Evolutionary conservation across 1,139 yeast species (phyloP), one percentile per base, ranked within the genome.

Genomic region (Hemisphaericaspora xylanilytica): DNA sequence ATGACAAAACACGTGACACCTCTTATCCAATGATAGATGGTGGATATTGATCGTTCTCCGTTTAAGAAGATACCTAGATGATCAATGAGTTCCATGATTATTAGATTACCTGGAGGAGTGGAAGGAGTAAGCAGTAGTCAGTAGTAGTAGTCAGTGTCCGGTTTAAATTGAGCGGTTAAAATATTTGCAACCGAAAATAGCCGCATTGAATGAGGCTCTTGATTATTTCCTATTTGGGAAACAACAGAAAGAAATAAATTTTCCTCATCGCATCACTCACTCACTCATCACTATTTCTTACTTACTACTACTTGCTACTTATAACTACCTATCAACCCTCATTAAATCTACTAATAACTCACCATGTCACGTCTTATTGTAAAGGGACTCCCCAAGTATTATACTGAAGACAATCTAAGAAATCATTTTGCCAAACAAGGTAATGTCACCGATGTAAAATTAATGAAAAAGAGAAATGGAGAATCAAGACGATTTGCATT

Each of bases 401-500:
- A 81, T 45, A 80, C 83, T 1, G 97, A 92, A 56, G 89, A 79
- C 2, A 80, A 85, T 49, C 67, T 92, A 44, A 72, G 73, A 45
- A 76, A 75, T 20, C 92, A 84, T 57, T 92, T 92, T 57, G 59
- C 73, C 26, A 70, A 77, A 47, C 70, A 80, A 49, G 80, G 80
- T 36, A 67, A 71, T 45, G 87, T 89, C 21, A 87, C 97, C 1
- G 98, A 92, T 71, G 92, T 87, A 33, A 88, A 85, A 59, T 70
- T 92, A 35, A 78, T 89, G 78, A 82, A 78, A 51, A 85, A 83
- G 47, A 74, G 83, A 50, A 80, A 78, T 50, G 98, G 98, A 25
- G 85, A 84, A 54, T 85, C 96, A 11, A 78, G 99, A 61, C 72
- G 95, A 49, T 94, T 94, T 70, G 97, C 96, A 11, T 92, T 92